Evolutionary conservation across 2,329 filamentous ascomycete species (phyloP).

Genomic region (Aspergillus tamarii): DNA sequence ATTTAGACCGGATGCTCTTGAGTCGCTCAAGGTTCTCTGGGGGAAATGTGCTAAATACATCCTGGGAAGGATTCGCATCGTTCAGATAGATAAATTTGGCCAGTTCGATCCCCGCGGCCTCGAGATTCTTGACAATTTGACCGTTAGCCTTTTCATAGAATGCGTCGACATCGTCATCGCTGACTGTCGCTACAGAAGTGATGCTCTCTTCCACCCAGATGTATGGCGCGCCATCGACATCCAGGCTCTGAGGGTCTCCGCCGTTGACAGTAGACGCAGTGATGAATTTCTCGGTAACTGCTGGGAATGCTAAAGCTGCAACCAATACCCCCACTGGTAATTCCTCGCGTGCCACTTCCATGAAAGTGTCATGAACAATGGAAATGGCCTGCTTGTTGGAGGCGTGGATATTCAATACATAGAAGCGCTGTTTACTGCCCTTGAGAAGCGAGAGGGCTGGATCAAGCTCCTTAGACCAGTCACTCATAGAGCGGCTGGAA

Average conservation of each 20-base stretch:
- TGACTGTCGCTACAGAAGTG: background rate
- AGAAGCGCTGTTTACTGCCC: background rate
- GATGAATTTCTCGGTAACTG: slow-evolving; percentile 10
- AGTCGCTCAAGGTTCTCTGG: background rate
- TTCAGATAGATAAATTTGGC: slow-evolving; percentile 3
- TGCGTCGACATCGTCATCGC: slow-evolving; percentile 8
- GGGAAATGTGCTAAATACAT: background rate
- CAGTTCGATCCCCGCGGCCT: slow-evolving; percentile 4
- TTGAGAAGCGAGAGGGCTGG: background rate
- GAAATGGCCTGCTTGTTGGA: slow-evolving; percentile 2
- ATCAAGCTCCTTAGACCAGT: slow-evolving; percentile 4
- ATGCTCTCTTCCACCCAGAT: slow-evolving; percentile 15
- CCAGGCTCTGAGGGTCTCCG: slow-evolving; percentile 8
- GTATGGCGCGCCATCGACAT: slow-evolving; percentile 8
- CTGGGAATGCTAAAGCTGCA: slow-evolving; percentile 7
- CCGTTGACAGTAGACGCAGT: slow-evolving; percentile 7
- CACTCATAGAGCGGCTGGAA: slow-evolving; percentile 1
- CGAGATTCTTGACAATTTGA: slow-evolving; percentile 1
- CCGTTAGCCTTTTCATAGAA: slow-evolving; percentile 11
- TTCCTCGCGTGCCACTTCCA: background rate
- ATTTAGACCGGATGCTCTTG: background rate
- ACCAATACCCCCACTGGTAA: background rate
- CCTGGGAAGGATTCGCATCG: slow-evolving; percentile 3
- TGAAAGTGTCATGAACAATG: slow-evolving; percentile 1
- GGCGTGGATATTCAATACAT: background rate